Base-by-base conservation (phyloP, 139 green algal genomes). In the Chlorella sp. region DNA sequence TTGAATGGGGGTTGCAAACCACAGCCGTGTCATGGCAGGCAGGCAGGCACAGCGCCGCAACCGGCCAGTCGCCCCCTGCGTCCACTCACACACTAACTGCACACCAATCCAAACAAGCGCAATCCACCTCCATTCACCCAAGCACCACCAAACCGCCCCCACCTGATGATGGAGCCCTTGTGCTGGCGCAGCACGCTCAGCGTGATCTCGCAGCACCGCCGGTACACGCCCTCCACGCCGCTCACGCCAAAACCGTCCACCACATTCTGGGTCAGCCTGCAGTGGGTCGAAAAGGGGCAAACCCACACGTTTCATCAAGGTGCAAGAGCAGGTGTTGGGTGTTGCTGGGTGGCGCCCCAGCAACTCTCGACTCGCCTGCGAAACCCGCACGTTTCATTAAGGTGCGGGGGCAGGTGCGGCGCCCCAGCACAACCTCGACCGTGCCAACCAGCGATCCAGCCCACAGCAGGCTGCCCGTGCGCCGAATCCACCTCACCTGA, bases 251-350 rank as follows among this genome's bases (percentile, higher is more conserved):
- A 97, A 3, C 82, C 93, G 87, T 99, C 97, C 19, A 99, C 89
- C 67, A 99, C 89, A 90, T 99, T 99, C 87, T 99, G 97, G 17
- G 97, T 99, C 32, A 99, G 93, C 34, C 96, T 87, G 83, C 64
- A 11, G 40, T 5, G 40, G 58, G 4, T 11, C 20, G 43, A 38
- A 24, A 7, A 54, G 46, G 46, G 46, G 46, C 11, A 54, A 54
- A 7, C 7, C 46, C 46, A 11, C 7, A 17, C 8, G 11, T 54
- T 11, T 7, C 46, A n/a, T n/a, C n/a, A n/a, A n/a, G n/a, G n/a
- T n/a, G n/a, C n/a, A n/a, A n/a, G n/a, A n/a, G n/a, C n/a, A n/a
- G n/a, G n/a, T n/a, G n/a, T n/a, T n/a, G n/a, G n/a, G n/a, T n/a
- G n/a, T n/a, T n/a, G n/a, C n/a, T n/a, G n/a, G n/a, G n/a, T n/a